Conservation (phyloP, 805 yeast species). For the Kuraishia capsulata region DNA sequence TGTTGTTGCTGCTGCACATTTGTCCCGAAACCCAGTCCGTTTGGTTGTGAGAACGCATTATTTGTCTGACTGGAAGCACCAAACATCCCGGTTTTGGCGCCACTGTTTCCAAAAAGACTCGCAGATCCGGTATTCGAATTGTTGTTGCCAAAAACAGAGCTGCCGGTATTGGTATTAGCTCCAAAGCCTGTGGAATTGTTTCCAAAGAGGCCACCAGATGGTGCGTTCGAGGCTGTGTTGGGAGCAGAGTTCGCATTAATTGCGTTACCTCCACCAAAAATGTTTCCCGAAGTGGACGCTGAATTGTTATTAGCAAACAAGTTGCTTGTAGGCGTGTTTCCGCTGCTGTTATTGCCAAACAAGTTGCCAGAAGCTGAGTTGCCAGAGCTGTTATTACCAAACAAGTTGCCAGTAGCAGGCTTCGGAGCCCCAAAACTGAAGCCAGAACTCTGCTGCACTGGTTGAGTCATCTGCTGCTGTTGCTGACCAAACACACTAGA, state of each 20-base stretch:
- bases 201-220: conserved; percentile 21
- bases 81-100: conserved; percentile 9
- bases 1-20: conserved; percentile 8
- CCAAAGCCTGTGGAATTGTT: conserved; percentile 16
- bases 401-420: conserved; percentile 23
- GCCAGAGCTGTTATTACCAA: conserved; percentile 20
- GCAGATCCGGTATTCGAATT: conserved; percentile 4
- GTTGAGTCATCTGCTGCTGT: conserved; percentile 7
- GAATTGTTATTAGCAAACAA: conserved; percentile 7
- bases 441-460: conserved; percentile 8
- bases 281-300: conserved; percentile 2
- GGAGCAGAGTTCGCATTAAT: conserved; percentile 8
- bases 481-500: conserved; percentile 12
- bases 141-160: conserved; percentile 21
- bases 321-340: conserved; percentile 10
- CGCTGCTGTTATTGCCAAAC: conserved; percentile 21
- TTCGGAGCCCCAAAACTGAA: conserved; percentile 7
- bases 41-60: conserved; percentile 3
- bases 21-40: conserved; percentile 10
- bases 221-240: conserved; percentile 6
- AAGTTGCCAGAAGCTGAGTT: conserved; percentile 20
- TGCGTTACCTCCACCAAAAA: conserved; percentile 11
- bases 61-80: conserved; percentile 11
- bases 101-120: neutral
- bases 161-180: conserved; percentile 5